Base-by-base conservation (phyloP, 768 basidiomycete genomes). In the Termitomyces sp. region DNA sequence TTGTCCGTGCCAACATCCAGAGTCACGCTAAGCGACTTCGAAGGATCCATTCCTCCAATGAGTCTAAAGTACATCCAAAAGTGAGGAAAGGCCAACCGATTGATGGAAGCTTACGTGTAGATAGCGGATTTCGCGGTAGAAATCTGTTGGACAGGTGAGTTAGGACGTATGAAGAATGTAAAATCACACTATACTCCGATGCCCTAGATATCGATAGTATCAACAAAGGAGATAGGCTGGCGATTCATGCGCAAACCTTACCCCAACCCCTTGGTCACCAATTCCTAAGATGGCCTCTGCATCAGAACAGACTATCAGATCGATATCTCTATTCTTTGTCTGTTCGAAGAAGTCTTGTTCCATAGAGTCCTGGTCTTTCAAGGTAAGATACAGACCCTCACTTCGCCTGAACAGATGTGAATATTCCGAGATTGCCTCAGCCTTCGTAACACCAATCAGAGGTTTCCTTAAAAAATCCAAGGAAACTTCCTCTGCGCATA, bases 1-100 rank as follows among this genome's bases (percentile, higher is more conserved):
- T 91, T 92, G 65, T 92, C 76, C 0, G 91, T 93, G 0, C 91
- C 91, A 18, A 92, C 89, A 63, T 93, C 91, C 15, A 90, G 73
- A 8, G 80, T 80, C 15, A 90, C 84, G 52, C 78, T 74, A 7
- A 90, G 68, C 0, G 84, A 74, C 49, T 79, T 80, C 0, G 80
- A 72, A 0, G 88, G 88, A 64, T 89, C 78, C 39, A 90, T 77
- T 0, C 88, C 87, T 20, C 80, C 88, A 12, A 89, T 79, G 24
- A 89, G 73, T 0, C 86, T 88, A 55, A 11, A 39, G 33, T 37
- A 41, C 0, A 15, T 7, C 36, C 16, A 31, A 13, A 30, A 12
- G 27, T 31, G 12, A 0, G 39, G 24, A 18, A n/a, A 41, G 18
- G 27, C 39, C 27, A 8, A 15, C 11, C 12, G 16, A 33, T 3